phyloP scores from a whole-genome alignment of 176 grass and related monocot species.

The Oryza australiensis region DNA sequence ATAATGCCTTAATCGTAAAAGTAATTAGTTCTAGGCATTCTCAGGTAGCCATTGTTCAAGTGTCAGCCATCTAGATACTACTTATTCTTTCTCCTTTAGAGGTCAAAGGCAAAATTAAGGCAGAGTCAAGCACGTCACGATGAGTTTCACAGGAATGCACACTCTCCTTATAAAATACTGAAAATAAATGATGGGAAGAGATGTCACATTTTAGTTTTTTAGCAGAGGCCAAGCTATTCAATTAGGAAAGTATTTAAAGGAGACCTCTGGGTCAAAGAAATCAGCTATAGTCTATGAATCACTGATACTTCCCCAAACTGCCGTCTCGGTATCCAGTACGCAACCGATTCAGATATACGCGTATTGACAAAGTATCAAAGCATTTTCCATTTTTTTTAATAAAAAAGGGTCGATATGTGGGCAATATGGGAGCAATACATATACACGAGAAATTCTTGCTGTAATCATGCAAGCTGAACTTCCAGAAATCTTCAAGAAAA shows the following conservation, averaged over 20 bases:
- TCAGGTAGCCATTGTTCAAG: background rate
- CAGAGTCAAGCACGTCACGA: background rate
- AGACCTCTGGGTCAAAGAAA: background rate
- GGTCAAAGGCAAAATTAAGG: conserved; percentile 6
- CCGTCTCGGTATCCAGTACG: background rate
- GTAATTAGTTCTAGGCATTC: background rate
- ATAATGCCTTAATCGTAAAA: background rate
- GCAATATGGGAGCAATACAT: too few species aligned
- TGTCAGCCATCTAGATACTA: conserved; percentile 10
- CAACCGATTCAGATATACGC: background rate
- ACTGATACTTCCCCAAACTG: background rate
- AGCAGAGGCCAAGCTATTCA: background rate
- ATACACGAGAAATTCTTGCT: background rate
- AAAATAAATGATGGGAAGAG: background rate
- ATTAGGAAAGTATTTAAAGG: background rate
- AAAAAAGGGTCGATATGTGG: background rate
- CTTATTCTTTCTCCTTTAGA: background rate
- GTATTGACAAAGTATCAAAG: background rate
- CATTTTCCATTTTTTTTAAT: background rate
- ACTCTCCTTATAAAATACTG: background rate
- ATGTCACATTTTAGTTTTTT: background rate
- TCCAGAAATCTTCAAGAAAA: conserved; percentile 14
- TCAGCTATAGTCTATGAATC: conserved; percentile 17
- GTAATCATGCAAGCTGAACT: background rate
- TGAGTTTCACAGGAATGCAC: background rate